Evolutionary conservation across 1,139 yeast species (phyloP).

Genomic region (Candida sojae): DNA sequence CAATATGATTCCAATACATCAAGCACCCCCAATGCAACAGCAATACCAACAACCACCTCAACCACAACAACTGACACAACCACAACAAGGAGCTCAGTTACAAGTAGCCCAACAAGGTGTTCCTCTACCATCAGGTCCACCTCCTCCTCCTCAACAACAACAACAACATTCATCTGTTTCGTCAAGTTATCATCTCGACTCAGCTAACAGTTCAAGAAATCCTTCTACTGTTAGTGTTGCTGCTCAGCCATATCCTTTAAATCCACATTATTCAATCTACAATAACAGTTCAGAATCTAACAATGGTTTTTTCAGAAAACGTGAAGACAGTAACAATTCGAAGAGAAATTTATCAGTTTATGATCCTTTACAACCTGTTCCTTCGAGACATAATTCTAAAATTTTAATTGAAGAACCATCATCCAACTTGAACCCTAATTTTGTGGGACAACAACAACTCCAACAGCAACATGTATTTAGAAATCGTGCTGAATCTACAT

Average conservation of each 20-base stretch:
- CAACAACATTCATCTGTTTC: conserved; percentile 3
- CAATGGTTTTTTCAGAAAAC: conserved; percentile 9
- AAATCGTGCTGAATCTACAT: conserved; percentile 12
- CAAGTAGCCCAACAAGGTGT: conserved; percentile 1
- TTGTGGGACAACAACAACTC: conserved; percentile 8
- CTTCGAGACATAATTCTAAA: conserved; percentile 17
- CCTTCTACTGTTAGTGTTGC: conserved; percentile 22
- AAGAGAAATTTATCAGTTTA: conserved; percentile 29
- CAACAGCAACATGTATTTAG: conserved; percentile 5
- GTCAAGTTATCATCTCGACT: conserved; percentile 9
- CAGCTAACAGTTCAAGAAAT: conserved; percentile 15
- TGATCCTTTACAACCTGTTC: conserved; percentile 37
- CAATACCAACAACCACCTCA: conserved; percentile 6
- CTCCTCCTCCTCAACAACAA: conserved; percentile 15
- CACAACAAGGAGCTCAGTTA: background rate
- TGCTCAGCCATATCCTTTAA: conserved; percentile 40
- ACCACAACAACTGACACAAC: conserved; percentile 5
- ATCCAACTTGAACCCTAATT: conserved; percentile 1
- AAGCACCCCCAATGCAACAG: background rate
- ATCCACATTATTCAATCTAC: conserved; percentile 37
- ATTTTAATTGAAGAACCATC: conserved; percentile 12
- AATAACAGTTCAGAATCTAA: conserved; percentile 5
- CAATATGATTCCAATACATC: conserved; percentile 7
- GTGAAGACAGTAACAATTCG: conserved; percentile 5
- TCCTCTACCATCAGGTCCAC: conserved; percentile 12